These are phyloP conservation scores for Periconia sp. DNA, from an alignment of 2,329 filamentous ascomycete genomes.

Conservation along the genomic window DNA sequence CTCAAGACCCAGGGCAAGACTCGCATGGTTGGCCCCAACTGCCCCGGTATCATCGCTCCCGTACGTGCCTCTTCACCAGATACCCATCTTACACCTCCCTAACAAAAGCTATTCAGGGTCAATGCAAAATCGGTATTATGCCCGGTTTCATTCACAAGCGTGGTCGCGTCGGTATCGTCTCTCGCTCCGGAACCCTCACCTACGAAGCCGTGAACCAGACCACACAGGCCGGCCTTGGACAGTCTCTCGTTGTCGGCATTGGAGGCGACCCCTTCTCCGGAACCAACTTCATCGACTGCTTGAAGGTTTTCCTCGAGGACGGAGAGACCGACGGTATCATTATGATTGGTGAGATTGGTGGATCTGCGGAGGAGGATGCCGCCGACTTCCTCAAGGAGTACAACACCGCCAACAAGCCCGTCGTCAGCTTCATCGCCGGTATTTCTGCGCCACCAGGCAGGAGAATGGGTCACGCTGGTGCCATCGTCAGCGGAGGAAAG, in stretches of 20 bases:
- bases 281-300: slow-evolving; percentile 99
- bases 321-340: slow-evolving; percentile 98
- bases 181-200: slow-evolving; percentile 94
- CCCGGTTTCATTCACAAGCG: slow-evolving; percentile 99
- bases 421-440: slow-evolving; percentile 97
- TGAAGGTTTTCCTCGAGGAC: slow-evolving; percentile 95
- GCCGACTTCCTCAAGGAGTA: slow-evolving; percentile 91
- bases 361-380: slow-evolving; percentile 95
- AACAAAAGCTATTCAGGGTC: slow-evolving; percentile 57
- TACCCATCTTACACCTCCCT: slow-evolving; percentile 5
- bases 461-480: slow-evolving; percentile 98
- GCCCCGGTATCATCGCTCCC: slow-evolving; percentile 91
- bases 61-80: slow-evolving; percentile 42
- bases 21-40: slow-evolving; percentile 94
- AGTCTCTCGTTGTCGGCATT: slow-evolving; percentile 97
- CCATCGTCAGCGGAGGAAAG: slow-evolving; percentile 96
- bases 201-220: slow-evolving; percentile 99
- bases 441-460: slow-evolving; percentile 95
- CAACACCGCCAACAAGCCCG: slow-evolving; percentile 93
- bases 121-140: slow-evolving; percentile 99
- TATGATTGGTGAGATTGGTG: slow-evolving; percentile 99
- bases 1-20: slow-evolving; percentile 98
- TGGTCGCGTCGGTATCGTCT: slow-evolving; percentile 97
- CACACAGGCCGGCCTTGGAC: slow-evolving; percentile 91
- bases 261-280: slow-evolving; percentile 98